Evolutionary conservation across 352 stramenopile species (phyloP), one percentile per base, ranked within the genome.

Genomic region (Phytophthora hibernalis): DNA sequence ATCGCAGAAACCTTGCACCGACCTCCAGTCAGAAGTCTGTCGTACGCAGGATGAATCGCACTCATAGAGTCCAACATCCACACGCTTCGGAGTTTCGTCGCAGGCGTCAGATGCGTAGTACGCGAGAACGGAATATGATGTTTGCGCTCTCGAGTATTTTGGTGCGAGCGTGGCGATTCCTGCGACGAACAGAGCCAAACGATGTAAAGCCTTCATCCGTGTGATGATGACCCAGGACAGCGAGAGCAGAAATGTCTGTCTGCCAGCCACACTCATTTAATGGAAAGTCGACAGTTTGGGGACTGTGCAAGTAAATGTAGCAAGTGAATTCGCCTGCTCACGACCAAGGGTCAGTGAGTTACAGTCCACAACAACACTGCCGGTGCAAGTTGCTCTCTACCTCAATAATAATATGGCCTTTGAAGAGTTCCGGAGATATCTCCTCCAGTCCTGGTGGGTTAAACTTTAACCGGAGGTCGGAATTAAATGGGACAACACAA

Each of bases 21-120:
- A 54, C 8, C 26, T 54, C 48, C 48, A 54, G 28, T 54, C 48
- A 3, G 11, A n/a, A n/a, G n/a, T 9, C 18, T 28, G 26, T 42
- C 15, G 3, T 9, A 26, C 13, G 24, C 26, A 54, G 2, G 13
- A 9, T 26, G 26, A 22, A 9, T 54, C 16, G 6, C 26, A 37
- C n/a, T 43, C 48, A 30, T 30, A 31, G 11, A 11, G 1, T 3
- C 43, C 43, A 16, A 43, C 26, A n/a, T 54, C 48, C 4, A 54
- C 48, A n/a, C 30, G 48, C 18, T 54, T 54, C 43, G 48, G 48
- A 7, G 12, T 24, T 43, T 20, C 6, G 10, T 22, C 30, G 13
- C 48, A 54, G 1, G 16, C 11, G 9, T 54, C 48, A 5, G 30
- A 15, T 1, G 20, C 2, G 48, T 54, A 54, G 26, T 54, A 54